These are phyloP conservation scores for Chrysoporthe puriensis DNA, from an alignment of 2,329 filamentous ascomycete species.

Conservation along the genomic window DNA sequence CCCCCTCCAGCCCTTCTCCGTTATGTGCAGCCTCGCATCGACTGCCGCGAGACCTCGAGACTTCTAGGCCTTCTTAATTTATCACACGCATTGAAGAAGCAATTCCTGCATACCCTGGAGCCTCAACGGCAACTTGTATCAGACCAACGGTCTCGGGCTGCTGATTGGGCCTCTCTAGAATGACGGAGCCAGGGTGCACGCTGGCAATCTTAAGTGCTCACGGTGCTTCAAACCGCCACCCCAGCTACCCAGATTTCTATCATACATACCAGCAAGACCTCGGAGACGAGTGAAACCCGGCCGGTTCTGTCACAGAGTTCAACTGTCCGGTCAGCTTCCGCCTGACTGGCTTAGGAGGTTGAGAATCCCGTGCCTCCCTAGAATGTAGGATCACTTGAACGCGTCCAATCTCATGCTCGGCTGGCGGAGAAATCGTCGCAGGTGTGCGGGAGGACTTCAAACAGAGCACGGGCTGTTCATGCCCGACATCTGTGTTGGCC, in stretches of 20 bases:
- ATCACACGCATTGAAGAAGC: constrained; percentile 1
- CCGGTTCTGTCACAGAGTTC: not conserved
- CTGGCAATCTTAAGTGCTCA: not conserved
- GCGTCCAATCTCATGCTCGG: not conserved
- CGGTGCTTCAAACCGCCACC: not conserved
- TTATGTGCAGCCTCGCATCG: not conserved
- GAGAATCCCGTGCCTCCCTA: not conserved
- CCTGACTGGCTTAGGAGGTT: not conserved
- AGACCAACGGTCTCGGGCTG: not conserved
- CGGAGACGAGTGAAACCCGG: not conserved
- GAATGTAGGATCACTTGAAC: not conserved
- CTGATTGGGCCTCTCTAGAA: not conserved
- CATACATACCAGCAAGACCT: not conserved
- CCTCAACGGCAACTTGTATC: not conserved
- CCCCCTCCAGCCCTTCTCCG: not conserved
- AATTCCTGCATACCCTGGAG: not conserved
- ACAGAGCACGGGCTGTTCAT: not conserved
- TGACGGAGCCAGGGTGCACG: not conserved
- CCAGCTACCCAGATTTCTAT: not conserved
- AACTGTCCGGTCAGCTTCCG: not conserved
- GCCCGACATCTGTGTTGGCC: not conserved
- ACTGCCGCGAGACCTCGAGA: not conserved
- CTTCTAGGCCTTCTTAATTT: not conserved
- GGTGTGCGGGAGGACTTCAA: not conserved
- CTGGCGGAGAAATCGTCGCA: not conserved